phyloP scores from a whole-genome alignment of 176 grass and related monocot species.

The Ampelocalamus luodianensis region DNA sequence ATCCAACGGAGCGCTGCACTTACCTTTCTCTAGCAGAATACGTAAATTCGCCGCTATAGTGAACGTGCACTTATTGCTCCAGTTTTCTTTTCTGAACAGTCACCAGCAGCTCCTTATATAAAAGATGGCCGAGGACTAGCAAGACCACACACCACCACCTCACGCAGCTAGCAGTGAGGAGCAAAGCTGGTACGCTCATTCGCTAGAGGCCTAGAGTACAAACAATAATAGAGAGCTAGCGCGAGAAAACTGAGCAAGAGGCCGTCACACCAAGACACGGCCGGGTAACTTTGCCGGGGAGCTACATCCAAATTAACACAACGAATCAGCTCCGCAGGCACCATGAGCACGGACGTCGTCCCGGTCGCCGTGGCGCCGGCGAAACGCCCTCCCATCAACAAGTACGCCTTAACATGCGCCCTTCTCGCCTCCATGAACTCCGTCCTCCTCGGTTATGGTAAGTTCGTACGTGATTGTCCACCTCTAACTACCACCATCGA shows the following conservation, averaged over 20 bases:
- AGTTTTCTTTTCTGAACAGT: not conserved
- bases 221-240: conserved; percentile 27
- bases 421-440: conserved; percentile 89
- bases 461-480: not conserved
- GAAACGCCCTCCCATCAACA: conserved; percentile 62
- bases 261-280: not conserved
- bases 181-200: not conserved
- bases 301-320: conserved; percentile 13
- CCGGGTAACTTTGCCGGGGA: not conserved
- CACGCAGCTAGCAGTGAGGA: not conserved
- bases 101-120: conserved; percentile 36
- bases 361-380: conserved; percentile 44
- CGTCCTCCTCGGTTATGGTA: conserved; percentile 90
- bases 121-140: conserved; percentile 26
- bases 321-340: not conserved
- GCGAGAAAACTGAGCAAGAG: not conserved
- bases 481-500: not conserved
- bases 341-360: conserved; percentile 49
- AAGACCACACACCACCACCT: not conserved
- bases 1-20: not conserved
- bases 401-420: conserved; percentile 69
- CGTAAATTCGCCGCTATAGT: conserved; percentile 17
- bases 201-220: conserved; percentile 8
- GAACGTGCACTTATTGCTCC: conserved; percentile 7
- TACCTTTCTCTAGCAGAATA: not conserved